These are phyloP conservation scores for Dipodascus albidus DNA, from an alignment of 805 yeast species.

Conservation along the genomic window DNA sequence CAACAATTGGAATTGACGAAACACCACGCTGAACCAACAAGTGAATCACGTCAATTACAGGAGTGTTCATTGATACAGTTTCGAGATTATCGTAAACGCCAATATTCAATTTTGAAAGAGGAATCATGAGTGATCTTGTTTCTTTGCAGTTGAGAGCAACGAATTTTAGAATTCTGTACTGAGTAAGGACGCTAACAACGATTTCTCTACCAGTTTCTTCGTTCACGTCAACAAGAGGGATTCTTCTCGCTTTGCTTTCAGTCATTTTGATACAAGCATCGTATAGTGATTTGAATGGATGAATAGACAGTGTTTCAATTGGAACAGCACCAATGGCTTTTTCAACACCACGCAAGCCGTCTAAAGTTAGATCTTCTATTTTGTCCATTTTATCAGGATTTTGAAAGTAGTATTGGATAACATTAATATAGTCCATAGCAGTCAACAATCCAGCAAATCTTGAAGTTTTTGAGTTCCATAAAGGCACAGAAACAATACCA, in stretches of 20 bases:
- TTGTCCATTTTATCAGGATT: conserved; percentile 75
- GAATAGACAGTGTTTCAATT: conserved; percentile 75
- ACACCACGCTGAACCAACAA: conserved; percentile 68
- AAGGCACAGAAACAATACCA: conserved; percentile 90
- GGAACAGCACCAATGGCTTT: conserved; percentile 77
- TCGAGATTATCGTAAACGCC: conserved; percentile 41
- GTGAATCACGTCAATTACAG: conserved; percentile 88
- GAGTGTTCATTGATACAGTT: conserved; percentile 80
- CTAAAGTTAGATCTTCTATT: conserved; percentile 74
- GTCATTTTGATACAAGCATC: conserved; percentile 93
- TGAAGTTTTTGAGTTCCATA: conserved; percentile 86
- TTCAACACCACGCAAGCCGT: conserved; percentile 80
- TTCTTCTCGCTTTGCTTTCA: conserved; percentile 78
- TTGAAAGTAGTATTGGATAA: conserved; percentile 86
- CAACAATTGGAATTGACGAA: conserved; percentile 87
- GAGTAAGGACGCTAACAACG: conserved; percentile 90
- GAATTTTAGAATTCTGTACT: conserved; percentile 88
- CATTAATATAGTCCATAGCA: conserved; percentile 85
- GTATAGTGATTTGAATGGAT: conserved; percentile 79
- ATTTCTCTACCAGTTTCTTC: conserved; percentile 87
- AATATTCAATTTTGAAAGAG: conserved; percentile 58
- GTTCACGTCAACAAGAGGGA: conserved; percentile 89
- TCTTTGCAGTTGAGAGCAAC: conserved; percentile 95
- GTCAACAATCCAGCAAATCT: conserved; percentile 91
- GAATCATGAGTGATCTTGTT: conserved; percentile 69